These are phyloP conservation scores for Astrothelium macrocarpum DNA, from an alignment of 495 filamentous ascomycete genomes.

Conservation along the genomic window DNA sequence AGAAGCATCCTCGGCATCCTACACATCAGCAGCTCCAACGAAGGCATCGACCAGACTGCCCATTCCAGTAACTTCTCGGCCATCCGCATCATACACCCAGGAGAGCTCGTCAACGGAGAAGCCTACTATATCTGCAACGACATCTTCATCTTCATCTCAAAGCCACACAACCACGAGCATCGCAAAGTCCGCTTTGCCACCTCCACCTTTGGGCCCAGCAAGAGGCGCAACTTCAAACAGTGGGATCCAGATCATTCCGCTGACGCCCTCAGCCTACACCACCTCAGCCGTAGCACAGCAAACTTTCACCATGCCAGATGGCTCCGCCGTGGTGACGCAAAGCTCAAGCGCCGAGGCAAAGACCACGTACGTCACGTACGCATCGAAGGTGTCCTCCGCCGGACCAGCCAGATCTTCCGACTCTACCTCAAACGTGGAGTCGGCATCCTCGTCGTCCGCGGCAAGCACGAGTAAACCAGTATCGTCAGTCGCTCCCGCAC, in stretches of 20 bases:
- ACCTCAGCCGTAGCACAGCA: background rate
- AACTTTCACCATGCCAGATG: background rate
- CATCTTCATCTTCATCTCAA: background rate
- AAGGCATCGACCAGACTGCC: background rate
- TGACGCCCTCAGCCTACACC: background rate
- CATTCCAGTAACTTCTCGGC: background rate
- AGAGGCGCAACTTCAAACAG: background rate
- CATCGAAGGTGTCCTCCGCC: background rate
- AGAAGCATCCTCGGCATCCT: background rate
- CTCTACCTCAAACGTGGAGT: background rate
- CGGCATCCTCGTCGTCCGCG: background rate
- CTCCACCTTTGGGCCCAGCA: background rate
- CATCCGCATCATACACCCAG: background rate
- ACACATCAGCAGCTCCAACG: background rate
- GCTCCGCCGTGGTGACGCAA: background rate
- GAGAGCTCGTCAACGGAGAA: background rate
- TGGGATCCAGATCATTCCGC: background rate
- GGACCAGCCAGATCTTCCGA: background rate
- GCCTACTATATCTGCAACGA: background rate
- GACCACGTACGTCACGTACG: slow-evolving; percentile 2
- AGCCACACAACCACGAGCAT: background rate
- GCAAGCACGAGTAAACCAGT: background rate
- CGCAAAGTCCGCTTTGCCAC: background rate
- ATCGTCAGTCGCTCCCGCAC: background rate
- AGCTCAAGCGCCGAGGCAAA: background rate